Base-by-base conservation (phyloP, 2,329 filamentous ascomycete species). In the Lanzia echinophila region DNA sequence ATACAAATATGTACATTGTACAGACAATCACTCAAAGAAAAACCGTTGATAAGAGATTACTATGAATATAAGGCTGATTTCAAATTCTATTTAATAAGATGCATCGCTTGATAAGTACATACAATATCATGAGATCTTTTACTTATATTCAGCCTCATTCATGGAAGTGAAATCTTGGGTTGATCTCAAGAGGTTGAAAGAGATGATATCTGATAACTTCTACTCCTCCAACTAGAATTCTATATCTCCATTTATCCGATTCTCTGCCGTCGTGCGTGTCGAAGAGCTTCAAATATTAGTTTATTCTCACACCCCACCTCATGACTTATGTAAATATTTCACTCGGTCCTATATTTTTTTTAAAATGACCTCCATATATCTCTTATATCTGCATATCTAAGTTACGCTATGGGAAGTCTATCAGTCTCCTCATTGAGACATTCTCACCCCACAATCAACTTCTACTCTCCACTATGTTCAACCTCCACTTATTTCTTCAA, bases 131-230 rank as follows among this genome's bases (percentile, higher is more conserved):
- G 24, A 39, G 42, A 39, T 52, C 17, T 13, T 6, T 44, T 24
- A 17, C 32, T 22, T 22, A 11, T 31, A 47, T 53, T 53, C 43
- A 47, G 50, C 50, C 50, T 53, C 50, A 41, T 53, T 51, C 49
- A 24, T 38, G 6, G 22, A 44, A 2, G 11, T 22, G 19, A n/a
- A n/a, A 28, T 44, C 13, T 28, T 24, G 41, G 12, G 3, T 36
- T 13, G 12, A 5, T 4, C 11, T 36, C 3, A 36, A 4, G 12
- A 13, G 15, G 4, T 36, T n/a, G 15, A 36, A n/a, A 36, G 15
- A 36, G 34, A 36, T 36, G 11, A n/a, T 13, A 36, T 36, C 34
- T 13, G 15, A 36, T 13, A n/a, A n/a, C 34, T 28, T 28, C 24
- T 28, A 28, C 24, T 28, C 38, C 7, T 11, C n/a, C 10, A 32